Evolutionary conservation across 2,329 filamentous ascomycete species (phyloP), one percentile per base, ranked within the genome.

Genomic region (Fusarium secorum): DNA sequence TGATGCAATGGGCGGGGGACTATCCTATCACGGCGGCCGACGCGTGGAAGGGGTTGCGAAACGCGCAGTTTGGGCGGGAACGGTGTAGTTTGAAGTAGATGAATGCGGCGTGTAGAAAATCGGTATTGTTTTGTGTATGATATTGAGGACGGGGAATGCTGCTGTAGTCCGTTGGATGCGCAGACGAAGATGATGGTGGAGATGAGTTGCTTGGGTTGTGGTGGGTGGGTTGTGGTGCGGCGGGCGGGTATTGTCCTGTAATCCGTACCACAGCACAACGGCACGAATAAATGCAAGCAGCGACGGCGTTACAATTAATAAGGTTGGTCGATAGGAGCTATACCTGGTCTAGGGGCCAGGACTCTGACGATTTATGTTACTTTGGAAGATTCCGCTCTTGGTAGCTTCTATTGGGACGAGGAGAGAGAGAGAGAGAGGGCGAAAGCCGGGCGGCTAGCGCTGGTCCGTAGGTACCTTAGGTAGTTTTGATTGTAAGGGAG

Each of bases 1-100:
- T 76, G 76, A 77, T 77, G 75, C 71, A 75, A 74, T 65, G 71
- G 63, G 74, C 75, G 76, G 73, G 76, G 74, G 75, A 70, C 66
- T 64, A 68, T 74, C 75, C 75, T 76, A 75, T 76, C 74, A 73
- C 66, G 67, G 64, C 62, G 68, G 70, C 61, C 60, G 73, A 77
- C 76, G 75, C 76, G 75, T 70, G 75, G 74, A 76, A 66, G 71
- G 74, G 67, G 70, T 72, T 66, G 71, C 60, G 74, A 71, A 68
- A 65, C 59, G 66, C 67, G 73, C 64, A 59, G 62, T 53, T 54
- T 60, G 68, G 32, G 36, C 64, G 63, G 64, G 54, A 42, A 33
- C 62, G 60, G 66, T 63, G 54, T 60, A 49, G 65, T 63, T 64
- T 72, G 52, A 59, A 54, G 61, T 52, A 72, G 54, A 72, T 42